Evolutionary conservation across 345 rosid genomes (phyloP).

Genomic region (Geranium rotundifolium): DNA sequence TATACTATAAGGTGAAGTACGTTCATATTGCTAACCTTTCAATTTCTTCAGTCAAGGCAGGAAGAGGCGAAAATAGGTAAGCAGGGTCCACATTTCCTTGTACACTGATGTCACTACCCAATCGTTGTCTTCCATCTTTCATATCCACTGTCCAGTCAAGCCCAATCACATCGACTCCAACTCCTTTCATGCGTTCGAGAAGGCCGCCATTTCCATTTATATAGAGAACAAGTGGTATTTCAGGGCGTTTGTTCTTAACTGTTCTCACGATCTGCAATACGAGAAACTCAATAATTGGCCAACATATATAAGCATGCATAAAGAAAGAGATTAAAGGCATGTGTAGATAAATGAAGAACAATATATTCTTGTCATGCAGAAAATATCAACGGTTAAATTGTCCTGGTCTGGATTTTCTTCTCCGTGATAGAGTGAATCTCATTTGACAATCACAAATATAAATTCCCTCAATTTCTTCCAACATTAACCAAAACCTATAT

Average conservation of each 20-base stretch:
- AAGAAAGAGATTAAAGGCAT: no score
- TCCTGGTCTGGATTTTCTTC: no score
- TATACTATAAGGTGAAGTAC: no score
- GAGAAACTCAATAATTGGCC: background rate
- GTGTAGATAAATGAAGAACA: no score
- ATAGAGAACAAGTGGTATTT: slow-evolving; percentile 77
- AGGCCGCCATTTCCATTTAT: slow-evolving; percentile 94
- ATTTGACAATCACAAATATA: no score
- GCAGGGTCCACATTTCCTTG: slow-evolving; percentile 96
- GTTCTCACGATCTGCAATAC: slow-evolving; percentile 44
- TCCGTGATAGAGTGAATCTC: no score
- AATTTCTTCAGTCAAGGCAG: slow-evolving; percentile 74
- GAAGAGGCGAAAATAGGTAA: slow-evolving; percentile 61
- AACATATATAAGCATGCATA: no score
- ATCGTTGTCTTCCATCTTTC: slow-evolving; percentile 75
- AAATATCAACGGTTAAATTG: no score
- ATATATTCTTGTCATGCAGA: no score
- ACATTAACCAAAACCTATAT: no score
- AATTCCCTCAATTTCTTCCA: no score
- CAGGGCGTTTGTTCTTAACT: slow-evolving; percentile 63
- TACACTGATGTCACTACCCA: slow-evolving; percentile 55
- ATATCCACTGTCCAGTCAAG: slow-evolving; percentile 96
- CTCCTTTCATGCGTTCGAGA: slow-evolving; percentile 80
- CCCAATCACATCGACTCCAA: slow-evolving; percentile 87
- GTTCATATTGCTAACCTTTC: slow-evolving; percentile 30